Conservation (phyloP, 108 stramenopile species). For the Aurantiochytrium sp. region DNA sequence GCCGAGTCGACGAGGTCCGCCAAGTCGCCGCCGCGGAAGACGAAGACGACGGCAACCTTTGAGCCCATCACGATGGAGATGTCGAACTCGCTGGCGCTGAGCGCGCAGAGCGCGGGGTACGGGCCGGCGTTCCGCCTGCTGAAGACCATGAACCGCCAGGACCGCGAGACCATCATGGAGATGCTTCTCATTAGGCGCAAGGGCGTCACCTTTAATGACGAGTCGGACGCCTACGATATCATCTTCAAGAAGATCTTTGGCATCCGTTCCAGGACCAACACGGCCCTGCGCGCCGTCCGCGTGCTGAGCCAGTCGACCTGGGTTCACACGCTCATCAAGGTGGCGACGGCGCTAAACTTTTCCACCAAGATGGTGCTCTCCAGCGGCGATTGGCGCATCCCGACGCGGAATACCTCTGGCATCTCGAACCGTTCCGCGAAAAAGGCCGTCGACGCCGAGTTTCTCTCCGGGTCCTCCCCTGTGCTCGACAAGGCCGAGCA, state of each 20-base stretch:
- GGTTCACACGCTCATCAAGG: neutral
- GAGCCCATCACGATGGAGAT: neutral
- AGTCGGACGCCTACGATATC: neutral
- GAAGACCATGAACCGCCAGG: neutral
- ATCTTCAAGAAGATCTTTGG: constrained; percentile 9
- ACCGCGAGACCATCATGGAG: constrained; percentile 22
- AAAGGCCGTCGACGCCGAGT: neutral
- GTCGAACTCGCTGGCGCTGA: neutral
- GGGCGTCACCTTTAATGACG: neutral
- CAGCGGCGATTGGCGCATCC: constrained; percentile 15
- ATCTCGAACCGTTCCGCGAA: neutral
- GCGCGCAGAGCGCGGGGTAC: neutral
- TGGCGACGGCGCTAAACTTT: neutral
- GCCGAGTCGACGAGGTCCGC: neutral
- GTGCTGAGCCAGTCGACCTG: constrained; percentile 4
- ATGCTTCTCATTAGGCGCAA: constrained; percentile 10
- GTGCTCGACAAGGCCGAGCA: neutral
- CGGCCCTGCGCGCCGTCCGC: neutral
- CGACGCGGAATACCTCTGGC: neutral
- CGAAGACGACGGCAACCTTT: neutral
- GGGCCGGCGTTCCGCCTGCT: neutral
- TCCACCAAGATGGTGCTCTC: neutral
- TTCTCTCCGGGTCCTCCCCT: neutral
- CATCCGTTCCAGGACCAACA: neutral
- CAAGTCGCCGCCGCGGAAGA: neutral